These are phyloP conservation scores for Aphanoascus verrucosus DNA, from an alignment of 2,329 filamentous ascomycete genomes.

Conservation along the genomic window DNA sequence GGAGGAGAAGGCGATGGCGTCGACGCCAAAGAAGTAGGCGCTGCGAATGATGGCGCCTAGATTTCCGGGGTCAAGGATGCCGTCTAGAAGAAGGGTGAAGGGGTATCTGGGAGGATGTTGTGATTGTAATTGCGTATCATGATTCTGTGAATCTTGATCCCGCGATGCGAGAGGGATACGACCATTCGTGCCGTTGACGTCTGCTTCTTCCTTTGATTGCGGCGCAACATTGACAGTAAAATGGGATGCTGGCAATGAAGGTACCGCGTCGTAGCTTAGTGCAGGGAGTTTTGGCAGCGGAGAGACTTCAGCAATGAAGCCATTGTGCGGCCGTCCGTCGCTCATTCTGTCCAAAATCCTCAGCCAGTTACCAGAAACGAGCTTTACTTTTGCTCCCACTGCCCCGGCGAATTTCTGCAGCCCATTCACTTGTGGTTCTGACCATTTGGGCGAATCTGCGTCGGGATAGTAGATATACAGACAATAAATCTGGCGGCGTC, in stretches of 20 bases:
- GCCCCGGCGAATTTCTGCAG: conserved; percentile 33
- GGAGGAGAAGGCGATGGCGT: conserved; percentile 67
- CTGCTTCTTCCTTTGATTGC: conserved; percentile 63
- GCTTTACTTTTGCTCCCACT: conserved; percentile 44
- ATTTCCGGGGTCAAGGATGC: conserved; percentile 71
- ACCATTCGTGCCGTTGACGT: conserved; percentile 57
- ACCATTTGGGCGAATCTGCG: conserved; percentile 29
- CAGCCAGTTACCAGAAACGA: conserved; percentile 52
- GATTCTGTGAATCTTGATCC: neutral
- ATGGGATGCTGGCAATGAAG: conserved; percentile 37
- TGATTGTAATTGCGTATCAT: neutral
- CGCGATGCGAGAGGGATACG: conserved; percentile 34
- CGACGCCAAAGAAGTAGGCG: conserved; percentile 80
- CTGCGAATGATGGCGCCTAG: conserved; percentile 80
- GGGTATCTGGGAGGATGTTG: conserved; percentile 24
- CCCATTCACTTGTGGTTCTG: conserved; percentile 13
- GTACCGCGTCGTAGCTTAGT: conserved; percentile 44
- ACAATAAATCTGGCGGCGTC: conserved; percentile 65
- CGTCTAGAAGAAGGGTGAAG: conserved; percentile 35
- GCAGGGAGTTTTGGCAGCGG: conserved; percentile 65
- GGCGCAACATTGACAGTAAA: conserved; percentile 52
- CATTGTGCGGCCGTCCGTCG: conserved; percentile 75
- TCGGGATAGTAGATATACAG: conserved; percentile 64
- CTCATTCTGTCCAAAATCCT: conserved; percentile 74
- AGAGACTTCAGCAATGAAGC: conserved; percentile 75